Conservation (phyloP, 345 rosid genomes). For the Corchorus olitorius region DNA sequence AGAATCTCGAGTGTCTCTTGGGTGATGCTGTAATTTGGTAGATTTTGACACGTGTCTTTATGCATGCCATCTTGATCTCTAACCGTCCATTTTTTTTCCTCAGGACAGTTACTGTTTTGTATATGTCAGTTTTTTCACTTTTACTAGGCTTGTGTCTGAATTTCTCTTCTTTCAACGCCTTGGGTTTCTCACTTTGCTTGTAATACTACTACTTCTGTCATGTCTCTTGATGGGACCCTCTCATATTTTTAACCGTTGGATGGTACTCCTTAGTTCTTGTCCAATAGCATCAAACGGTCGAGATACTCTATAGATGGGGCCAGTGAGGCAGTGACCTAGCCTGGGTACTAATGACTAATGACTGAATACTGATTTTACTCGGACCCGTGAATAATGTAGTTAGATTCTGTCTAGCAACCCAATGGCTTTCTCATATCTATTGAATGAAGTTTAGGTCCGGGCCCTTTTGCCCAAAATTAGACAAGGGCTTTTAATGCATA, state of each 20-base stretch:
- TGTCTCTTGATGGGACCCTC: not conserved
- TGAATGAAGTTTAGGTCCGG: too few species aligned
- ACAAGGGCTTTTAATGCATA: too few species aligned
- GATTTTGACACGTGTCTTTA: conserved; percentile 6
- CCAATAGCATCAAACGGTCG: not conserved
- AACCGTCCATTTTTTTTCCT: not conserved
- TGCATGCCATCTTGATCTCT: conserved; percentile 18
- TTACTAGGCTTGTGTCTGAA: not conserved
- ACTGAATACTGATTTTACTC: too few species aligned
- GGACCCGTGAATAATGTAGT: too few species aligned
- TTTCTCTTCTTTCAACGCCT: conserved; percentile 12
- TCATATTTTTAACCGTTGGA: conserved; percentile 8
- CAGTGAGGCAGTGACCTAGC: not conserved
- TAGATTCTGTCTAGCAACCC: too few species aligned
- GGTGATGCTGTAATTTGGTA: not conserved
- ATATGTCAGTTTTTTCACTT: not conserved
- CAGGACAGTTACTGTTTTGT: not conserved
- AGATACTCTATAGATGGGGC: not conserved
- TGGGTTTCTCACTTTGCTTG: conserved; percentile 16
- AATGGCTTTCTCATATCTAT: too few species aligned
- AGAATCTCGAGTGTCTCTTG: not conserved
- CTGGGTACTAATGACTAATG: too few species aligned
- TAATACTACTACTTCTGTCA: not conserved
- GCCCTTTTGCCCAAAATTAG: too few species aligned
- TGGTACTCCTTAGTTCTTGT: not conserved